phyloP scores from a whole-genome alignment of 2,329 filamentous ascomycete genomes.

The Stemphylium beticola region DNA sequence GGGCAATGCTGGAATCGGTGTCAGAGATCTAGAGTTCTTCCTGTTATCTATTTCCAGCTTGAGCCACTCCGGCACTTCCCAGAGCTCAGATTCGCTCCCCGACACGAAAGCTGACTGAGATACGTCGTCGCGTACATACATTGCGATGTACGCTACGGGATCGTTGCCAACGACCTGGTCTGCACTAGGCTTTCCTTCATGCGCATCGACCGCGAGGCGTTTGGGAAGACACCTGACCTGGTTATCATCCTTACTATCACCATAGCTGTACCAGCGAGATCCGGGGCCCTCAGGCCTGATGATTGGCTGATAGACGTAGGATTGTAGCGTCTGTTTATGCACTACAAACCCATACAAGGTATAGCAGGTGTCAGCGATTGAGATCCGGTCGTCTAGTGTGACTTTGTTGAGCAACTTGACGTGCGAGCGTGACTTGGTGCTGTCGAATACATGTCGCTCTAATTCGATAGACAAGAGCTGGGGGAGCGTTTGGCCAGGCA shows the following conservation, averaged over 20 bases:
- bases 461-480: slow-evolving; percentile 63
- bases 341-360: slow-evolving; percentile 66
- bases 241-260: slow-evolving; percentile 60
- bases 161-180: slow-evolving; percentile 52
- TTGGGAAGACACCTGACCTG: slow-evolving; percentile 63
- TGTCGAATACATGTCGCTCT: slow-evolving; percentile 62
- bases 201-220: slow-evolving; percentile 59
- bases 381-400: slow-evolving; percentile 61
- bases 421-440: slow-evolving; percentile 59
- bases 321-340: slow-evolving; percentile 64
- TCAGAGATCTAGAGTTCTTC: slow-evolving; percentile 18
- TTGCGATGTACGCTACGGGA: slow-evolving; percentile 60
- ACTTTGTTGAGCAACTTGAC: slow-evolving; percentile 63
- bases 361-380: slow-evolving; percentile 57
- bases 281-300: slow-evolving; percentile 63
- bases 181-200: slow-evolving; percentile 55
- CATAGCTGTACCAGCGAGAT: slow-evolving; percentile 65
- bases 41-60: slow-evolving; percentile 34
- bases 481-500: slow-evolving; percentile 47
- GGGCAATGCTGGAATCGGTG: slow-evolving; percentile 20
- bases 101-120: slow-evolving; percentile 47
- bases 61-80: slow-evolving; percentile 55
- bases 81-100: slow-evolving; percentile 53
- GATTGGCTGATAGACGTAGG: slow-evolving; percentile 65
- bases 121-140: slow-evolving; percentile 62